phyloP scores from a whole-genome alignment of 108 stramenopile genomes.

The Cyclotella distinguenda region DNA sequence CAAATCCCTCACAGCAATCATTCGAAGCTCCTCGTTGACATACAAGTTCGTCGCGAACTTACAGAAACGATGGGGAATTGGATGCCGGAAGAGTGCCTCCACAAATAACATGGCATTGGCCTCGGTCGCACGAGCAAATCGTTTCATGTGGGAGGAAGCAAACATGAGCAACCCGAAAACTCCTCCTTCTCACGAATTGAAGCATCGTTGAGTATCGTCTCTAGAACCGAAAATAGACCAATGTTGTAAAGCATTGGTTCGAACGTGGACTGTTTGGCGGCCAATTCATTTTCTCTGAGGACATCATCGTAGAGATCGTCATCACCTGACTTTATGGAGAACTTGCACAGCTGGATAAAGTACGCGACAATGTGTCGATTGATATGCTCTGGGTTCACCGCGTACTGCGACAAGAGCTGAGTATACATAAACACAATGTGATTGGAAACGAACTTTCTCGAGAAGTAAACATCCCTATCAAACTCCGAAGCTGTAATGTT shows the following conservation, averaged over 20 bases:
- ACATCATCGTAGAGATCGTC: conserved; percentile 37
- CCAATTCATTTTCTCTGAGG: conserved; percentile 51
- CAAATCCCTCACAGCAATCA: conserved; percentile 78
- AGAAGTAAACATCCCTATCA: conserved; percentile 64
- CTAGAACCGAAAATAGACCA: conserved; percentile 59
- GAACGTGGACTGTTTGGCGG: conserved; percentile 57
- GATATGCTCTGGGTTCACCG: conserved; percentile 66
- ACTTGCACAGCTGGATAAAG: conserved; percentile 67
- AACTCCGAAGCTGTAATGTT: conserved; percentile 68
- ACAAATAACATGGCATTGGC: conserved; percentile 77
- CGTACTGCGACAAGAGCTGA: conserved; percentile 77
- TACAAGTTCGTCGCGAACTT: conserved; percentile 72
- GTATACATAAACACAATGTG: conserved; percentile 78
- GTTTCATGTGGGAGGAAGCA: conserved; percentile 61
- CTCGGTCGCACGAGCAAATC: conserved; percentile 67
- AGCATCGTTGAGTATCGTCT: conserved; percentile 72
- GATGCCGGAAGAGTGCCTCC: conserved; percentile 76
- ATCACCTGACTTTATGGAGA: conserved; percentile 50
- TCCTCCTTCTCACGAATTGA: conserved; percentile 54
- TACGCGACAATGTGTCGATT: conserved; percentile 81
- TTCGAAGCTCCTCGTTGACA: conserved; percentile 79
- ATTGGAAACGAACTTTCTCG: conserved; percentile 75
- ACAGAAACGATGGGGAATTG: conserved; percentile 72
- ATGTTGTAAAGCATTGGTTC: conserved; percentile 89
- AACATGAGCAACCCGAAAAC: conserved; percentile 56